These are phyloP conservation scores for Quercus dentata DNA, from an alignment of 306 rosid species.

Conservation along the genomic window DNA sequence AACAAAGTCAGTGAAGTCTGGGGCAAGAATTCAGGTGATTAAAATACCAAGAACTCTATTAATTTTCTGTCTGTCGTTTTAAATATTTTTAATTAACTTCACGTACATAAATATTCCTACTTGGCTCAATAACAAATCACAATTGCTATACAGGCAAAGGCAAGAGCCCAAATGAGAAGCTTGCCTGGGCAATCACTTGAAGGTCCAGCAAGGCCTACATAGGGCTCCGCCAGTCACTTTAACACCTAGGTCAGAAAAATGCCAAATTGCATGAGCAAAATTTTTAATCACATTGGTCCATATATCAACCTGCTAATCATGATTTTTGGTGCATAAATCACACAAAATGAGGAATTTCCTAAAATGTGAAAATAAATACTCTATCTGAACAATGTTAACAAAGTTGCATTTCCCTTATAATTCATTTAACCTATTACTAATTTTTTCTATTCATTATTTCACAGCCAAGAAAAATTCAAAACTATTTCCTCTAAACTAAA, in stretches of 20 bases:
- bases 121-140: slow-evolving; percentile 2
- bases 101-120: background rate
- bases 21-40: slow-evolving; percentile 2
- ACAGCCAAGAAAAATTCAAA: background rate
- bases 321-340: background rate
- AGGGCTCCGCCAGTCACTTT: slow-evolving; percentile 28
- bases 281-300: slow-evolving; percentile 11
- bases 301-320: slow-evolving; percentile 10
- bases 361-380: background rate
- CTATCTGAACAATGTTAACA: background rate
- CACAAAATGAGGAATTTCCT: background rate
- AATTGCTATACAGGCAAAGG: slow-evolving; percentile 19
- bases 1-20: background rate
- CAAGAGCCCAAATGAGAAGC: slow-evolving; percentile 35
- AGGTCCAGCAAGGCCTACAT: slow-evolving; percentile 37
- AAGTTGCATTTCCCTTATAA: background rate
- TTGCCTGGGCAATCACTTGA: slow-evolving; percentile 31
- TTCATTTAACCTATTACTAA: background rate
- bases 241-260: slow-evolving; percentile 39
- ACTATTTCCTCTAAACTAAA: background rate
- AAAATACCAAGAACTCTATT: slow-evolving; percentile 1
- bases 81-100: slow-evolving; percentile 8
- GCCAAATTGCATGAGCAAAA: slow-evolving; percentile 28
- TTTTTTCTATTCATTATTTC: background rate
- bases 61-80: background rate